A percentile compares a stretch with the other conserved stretches of the same genome.
Evolutionary conservation across 2,329 filamentous ascomycete genomes (phyloP).

Genomic region (Aspergillus sp.): DNA sequence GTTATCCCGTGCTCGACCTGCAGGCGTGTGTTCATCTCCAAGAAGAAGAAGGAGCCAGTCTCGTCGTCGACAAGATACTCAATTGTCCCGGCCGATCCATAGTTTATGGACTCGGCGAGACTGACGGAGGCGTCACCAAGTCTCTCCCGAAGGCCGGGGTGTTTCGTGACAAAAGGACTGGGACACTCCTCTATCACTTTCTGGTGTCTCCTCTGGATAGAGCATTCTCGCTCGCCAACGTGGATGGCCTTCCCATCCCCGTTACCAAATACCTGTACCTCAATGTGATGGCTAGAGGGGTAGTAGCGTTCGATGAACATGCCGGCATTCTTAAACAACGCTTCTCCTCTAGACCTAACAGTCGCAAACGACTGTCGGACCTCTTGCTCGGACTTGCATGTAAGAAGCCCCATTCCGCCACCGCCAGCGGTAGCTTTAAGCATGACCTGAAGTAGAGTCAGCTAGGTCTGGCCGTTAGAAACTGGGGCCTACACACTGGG

Average conservation of each 20-base stretch:
- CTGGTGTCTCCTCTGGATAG: constrained; percentile 75
- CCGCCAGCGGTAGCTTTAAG: constrained; percentile 74
- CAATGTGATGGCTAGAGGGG: constrained; percentile 69
- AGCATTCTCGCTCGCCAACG: constrained; percentile 84
- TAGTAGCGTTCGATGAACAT: constrained; percentile 82
- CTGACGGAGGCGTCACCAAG: constrained; percentile 60
- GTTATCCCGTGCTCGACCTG: constrained; percentile 53
- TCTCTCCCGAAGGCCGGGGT: constrained; percentile 53
- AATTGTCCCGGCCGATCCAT: constrained; percentile 80
- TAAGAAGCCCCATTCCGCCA: constrained; percentile 77
- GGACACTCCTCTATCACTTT: constrained; percentile 88
- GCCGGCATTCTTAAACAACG: constrained; percentile 73
- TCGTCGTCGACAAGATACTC: constrained; percentile 85
- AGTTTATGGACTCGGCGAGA: constrained; percentile 49
- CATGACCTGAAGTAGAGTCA: constrained; percentile 43
- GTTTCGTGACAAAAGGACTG: constrained; percentile 53
- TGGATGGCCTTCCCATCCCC: constrained; percentile 67
- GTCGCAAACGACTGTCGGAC: constrained; percentile 61
- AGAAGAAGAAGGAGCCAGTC: constrained; percentile 64
- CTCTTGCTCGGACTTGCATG: constrained; percentile 58
- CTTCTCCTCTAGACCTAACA: constrained; percentile 64
- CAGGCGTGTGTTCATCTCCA: constrained; percentile 51
- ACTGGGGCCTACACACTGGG: constrained; percentile 28
- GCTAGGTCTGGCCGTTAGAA: not conserved
- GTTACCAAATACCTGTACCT: constrained; percentile 86